Conservation (phyloP, 768 basidiomycete genomes). For the Boletus rufocinnamomeus region DNA sequence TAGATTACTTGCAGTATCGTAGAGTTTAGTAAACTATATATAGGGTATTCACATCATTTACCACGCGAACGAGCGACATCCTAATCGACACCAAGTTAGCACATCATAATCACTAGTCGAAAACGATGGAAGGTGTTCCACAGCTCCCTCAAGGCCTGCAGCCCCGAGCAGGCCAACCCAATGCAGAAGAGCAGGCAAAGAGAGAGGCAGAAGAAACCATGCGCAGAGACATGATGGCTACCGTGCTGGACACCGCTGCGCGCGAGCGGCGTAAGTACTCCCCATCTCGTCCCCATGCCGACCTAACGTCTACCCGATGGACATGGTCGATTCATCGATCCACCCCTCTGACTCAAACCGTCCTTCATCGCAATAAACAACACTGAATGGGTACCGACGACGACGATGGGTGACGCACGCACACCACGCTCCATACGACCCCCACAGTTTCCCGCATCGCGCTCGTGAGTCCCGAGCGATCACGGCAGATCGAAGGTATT, state of each 20-base stretch:
- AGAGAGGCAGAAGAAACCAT: conserved; percentile 72
- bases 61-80: background rate
- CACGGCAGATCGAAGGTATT: conserved; percentile 77
- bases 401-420: background rate
- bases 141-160: conserved; percentile 33
- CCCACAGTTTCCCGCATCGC: conserved; percentile 81
- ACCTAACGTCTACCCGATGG: conserved; percentile 1
- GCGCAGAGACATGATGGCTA: conserved; percentile 74
- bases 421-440: background rate
- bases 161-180: conserved; percentile 43
- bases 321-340: background rate
- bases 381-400: background rate
- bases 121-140: conserved; percentile 27
- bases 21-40: background rate
- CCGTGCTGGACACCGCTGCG: conserved; percentile 74
- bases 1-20: conserved; percentile 8
- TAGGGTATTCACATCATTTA: background rate
- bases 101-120: background rate
- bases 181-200: conserved; percentile 55
- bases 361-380: background rate
- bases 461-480: conserved; percentile 81
- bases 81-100: conserved; percentile 10
- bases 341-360: background rate
- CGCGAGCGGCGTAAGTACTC: conserved; percentile 69
- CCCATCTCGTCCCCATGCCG: background rate